A percentile compares a stretch with the other conserved stretches of the same genome.
These are phyloP conservation scores for Parastagonospora avenae DNA, from an alignment of 2,329 filamentous ascomycete species.

Conservation along the genomic window DNA sequence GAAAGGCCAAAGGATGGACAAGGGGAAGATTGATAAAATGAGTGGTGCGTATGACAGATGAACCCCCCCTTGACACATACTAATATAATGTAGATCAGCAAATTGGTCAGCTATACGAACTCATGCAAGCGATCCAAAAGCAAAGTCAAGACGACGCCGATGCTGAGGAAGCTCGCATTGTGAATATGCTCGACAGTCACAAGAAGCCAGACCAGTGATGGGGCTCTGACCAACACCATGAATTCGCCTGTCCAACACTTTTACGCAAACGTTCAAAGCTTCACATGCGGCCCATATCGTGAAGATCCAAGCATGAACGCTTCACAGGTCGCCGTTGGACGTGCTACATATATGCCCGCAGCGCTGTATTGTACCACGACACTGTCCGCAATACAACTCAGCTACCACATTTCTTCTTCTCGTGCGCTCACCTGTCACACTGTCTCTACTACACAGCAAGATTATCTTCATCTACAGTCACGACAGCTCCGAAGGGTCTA, in stretches of 20 bases:
- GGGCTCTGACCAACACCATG: conserved; percentile 8
- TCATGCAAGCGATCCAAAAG: conserved; percentile 81
- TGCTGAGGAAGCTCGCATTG: conserved; percentile 18
- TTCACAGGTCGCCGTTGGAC: conserved; percentile 13
- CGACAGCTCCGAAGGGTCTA: neutral
- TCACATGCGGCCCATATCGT: conserved; percentile 11
- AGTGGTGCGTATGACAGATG: conserved; percentile 68
- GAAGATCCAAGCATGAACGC: conserved; percentile 8
- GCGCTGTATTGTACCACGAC: conserved; percentile 5
- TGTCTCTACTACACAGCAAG: no score
- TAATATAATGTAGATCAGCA: conserved; percentile 73
- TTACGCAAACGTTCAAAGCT: conserved; percentile 16
- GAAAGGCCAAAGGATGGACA: conserved; percentile 83
- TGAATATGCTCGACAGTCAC: conserved; percentile 38
- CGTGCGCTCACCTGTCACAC: no score
- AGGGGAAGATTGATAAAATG: conserved; percentile 86
- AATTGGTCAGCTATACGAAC: conserved; percentile 88
- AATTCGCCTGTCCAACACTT: conserved; percentile 4
- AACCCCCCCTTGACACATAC: neutral
- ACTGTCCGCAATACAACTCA: neutral
- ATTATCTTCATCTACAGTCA: neutral
- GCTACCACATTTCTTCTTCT: neutral
- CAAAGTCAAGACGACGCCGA: conserved; percentile 56
- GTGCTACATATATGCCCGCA: conserved; percentile 26
- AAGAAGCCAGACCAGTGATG: conserved; percentile 35